Evolutionary conservation across 108 stramenopile genomes (phyloP).

Genomic region (Seminavis robusta): DNA sequence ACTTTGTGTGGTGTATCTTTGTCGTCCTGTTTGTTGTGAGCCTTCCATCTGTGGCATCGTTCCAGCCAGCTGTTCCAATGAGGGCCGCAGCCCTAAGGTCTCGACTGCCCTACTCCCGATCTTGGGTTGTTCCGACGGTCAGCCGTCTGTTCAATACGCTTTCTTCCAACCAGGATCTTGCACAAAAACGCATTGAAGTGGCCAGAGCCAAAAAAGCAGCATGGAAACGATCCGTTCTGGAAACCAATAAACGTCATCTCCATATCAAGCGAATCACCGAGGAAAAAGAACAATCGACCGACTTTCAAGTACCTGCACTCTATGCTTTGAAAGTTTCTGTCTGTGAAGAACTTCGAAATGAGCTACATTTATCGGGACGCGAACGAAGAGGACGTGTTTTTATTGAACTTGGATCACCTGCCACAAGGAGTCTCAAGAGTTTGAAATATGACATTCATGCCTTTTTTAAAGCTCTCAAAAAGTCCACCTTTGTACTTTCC

Average conservation of each 20-base stretch:
- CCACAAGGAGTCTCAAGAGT: conserved; percentile 48
- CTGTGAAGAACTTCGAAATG: conserved; percentile 48
- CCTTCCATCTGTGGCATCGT: no score
- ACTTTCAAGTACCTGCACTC: conserved; percentile 35
- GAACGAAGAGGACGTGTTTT: conserved; percentile 87
- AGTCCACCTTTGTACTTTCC: conserved; percentile 63
- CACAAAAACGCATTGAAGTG: conserved; percentile 51
- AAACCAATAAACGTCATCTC: conserved; percentile 44
- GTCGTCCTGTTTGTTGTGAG: no score
- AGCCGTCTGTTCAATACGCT: no score
- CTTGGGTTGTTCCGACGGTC: no score
- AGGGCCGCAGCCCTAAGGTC: no score
- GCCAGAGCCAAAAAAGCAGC: conserved; percentile 37
- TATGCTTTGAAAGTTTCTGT: conserved; percentile 78
- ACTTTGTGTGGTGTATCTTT: no score
- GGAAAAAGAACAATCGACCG: not conserved
- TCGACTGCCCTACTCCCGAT: no score
- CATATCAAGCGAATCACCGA: conserved; percentile 40
- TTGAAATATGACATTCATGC: conserved; percentile 64
- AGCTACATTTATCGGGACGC: conserved; percentile 72
- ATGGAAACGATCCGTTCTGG: conserved; percentile 40
- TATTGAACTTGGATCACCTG: conserved; percentile 49
- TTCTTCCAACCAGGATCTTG: conserved; percentile 64
- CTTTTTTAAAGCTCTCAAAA: conserved; percentile 72
- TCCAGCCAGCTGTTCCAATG: no score